Conservation (phyloP, 768 basidiomycete species). For the Macrolepiota dolichaula region DNA sequence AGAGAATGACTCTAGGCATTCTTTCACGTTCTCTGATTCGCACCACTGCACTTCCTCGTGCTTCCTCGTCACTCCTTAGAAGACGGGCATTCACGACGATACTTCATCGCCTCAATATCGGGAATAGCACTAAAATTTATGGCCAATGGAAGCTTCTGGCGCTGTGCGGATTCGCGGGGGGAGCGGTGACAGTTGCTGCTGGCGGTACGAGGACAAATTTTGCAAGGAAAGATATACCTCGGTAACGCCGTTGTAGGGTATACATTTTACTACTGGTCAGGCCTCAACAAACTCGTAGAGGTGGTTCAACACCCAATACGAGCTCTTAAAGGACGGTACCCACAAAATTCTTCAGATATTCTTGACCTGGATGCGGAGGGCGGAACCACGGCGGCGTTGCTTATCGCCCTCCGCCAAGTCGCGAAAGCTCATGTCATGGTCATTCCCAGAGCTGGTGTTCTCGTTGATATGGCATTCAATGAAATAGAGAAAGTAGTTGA, state of each 20-base stretch:
- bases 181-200: too few relatives aligned
- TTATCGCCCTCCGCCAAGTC: conserved; percentile 34
- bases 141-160: too few relatives aligned
- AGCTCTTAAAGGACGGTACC: conserved; percentile 1
- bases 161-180: too few relatives aligned
- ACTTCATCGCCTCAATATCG: too few relatives aligned
- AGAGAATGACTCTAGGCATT: too few relatives aligned
- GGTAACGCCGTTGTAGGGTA: conserved; percentile 32
- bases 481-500: conserved; percentile 33
- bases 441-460: conserved; percentile 33
- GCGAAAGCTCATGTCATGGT: conserved; percentile 37
- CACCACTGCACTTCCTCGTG: too few relatives aligned
- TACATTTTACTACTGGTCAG: conserved; percentile 38
- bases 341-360: conserved; percentile 10
- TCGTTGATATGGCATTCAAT: conserved; percentile 42
- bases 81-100: too few relatives aligned
- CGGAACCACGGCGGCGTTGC: conserved; percentile 24
- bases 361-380: background rate
- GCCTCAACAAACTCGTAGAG: conserved; percentile 33
- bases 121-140: too few relatives aligned
- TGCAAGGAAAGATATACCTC: too few relatives aligned
- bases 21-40: too few relatives aligned
- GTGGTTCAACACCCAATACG: conserved; percentile 12
- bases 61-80: too few relatives aligned
- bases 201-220: too few relatives aligned